Evolutionary conservation across 306 rosid genomes (phyloP).

Genomic region (Malus asiatica): DNA sequence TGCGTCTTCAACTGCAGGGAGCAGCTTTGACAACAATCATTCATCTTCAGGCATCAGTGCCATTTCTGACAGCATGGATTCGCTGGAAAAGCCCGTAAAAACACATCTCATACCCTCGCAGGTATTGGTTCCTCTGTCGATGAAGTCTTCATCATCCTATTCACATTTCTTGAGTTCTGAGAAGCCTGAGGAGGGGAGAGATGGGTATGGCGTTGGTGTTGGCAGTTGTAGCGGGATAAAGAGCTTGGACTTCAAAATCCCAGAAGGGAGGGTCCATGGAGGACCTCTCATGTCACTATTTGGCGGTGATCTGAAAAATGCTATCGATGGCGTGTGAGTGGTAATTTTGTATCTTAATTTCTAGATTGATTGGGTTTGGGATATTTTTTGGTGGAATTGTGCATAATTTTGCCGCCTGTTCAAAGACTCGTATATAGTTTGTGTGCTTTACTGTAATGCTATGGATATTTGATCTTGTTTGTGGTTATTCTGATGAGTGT

Average conservation of each 20-base stretch:
- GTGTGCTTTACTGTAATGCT: conserved; percentile 11
- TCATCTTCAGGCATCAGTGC: conserved; percentile 63
- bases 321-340: conserved; percentile 46
- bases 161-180: conserved; percentile 34
- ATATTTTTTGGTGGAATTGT: conserved; percentile 32
- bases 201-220: conserved; percentile 9
- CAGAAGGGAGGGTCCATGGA: conserved; percentile 86
- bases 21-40: conserved; percentile 51
- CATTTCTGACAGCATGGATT: conserved; percentile 55
- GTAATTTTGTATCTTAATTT: not conserved
- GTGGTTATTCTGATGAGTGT: not conserved
- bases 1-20: conserved; percentile 47
- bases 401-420: conserved; percentile 43
- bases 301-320: conserved; percentile 72
- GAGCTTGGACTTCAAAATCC: conserved; percentile 42
- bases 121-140: conserved; percentile 69
- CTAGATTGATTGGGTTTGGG: conserved; percentile 40
- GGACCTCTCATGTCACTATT: conserved; percentile 75
- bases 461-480: not conserved
- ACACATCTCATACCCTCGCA: conserved; percentile 65
- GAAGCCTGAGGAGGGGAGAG: conserved; percentile 39
- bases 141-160: conserved; percentile 27
- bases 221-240: conserved; percentile 25
- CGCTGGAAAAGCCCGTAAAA: conserved; percentile 42
- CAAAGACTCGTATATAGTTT: conserved; percentile 32